Percentiles rank a stretch among this genome's conserved stretches.
These are phyloP conservation scores for Trichoderma gracile DNA, from an alignment of 2,329 filamentous ascomycete species.

Conservation along the genomic window DNA sequence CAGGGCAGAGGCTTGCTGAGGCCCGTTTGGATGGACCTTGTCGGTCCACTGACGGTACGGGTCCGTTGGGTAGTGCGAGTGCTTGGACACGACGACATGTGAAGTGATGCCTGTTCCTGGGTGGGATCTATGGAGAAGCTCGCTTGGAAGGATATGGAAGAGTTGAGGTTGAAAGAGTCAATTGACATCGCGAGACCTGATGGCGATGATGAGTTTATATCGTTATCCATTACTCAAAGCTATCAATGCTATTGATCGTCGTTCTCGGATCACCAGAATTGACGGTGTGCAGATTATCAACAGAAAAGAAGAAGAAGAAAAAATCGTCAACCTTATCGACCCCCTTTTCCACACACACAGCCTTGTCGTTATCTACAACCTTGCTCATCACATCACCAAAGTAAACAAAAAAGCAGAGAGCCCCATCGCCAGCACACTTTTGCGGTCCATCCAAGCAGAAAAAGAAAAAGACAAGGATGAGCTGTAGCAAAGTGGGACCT, in stretches of 20 bases:
- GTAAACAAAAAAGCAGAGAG: background rate
- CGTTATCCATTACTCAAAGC: background rate
- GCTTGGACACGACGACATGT: background rate
- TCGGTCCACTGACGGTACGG: background rate
- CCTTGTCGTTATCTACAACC: background rate
- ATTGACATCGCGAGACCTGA: background rate
- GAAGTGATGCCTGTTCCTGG: background rate
- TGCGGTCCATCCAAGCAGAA: background rate
- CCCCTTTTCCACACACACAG: background rate
- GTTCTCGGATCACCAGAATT: background rate
- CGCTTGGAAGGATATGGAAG: background rate
- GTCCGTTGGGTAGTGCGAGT: background rate
- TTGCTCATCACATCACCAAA: background rate
- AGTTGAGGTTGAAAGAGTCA: background rate
- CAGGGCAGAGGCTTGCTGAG: no score
- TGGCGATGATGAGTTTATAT: background rate
- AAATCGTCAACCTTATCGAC: background rate
- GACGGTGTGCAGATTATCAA: background rate
- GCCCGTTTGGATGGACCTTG: no score
- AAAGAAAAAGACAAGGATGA: background rate
- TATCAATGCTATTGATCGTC: background rate
- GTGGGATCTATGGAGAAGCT: background rate
- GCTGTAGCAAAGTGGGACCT: background rate
- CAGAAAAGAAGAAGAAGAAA: background rate
- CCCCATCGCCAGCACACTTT: conserved; percentile 2